Evolutionary conservation across 140 eudicot genomes (phyloP), one percentile per base, ranked within the genome.

Genomic region (Erigeron philadelphicus): DNA sequence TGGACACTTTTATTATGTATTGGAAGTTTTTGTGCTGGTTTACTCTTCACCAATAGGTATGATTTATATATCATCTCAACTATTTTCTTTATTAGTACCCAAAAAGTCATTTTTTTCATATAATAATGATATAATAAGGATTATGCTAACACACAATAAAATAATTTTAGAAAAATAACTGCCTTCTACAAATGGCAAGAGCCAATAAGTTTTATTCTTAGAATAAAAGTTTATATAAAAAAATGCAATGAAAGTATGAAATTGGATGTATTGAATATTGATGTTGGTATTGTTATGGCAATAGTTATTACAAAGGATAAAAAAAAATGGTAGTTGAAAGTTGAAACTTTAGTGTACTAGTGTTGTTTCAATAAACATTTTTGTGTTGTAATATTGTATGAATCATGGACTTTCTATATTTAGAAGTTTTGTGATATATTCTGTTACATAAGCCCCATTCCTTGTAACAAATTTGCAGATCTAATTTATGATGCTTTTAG

Each of bases 11-110:
- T 87, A 38, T 84, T 93, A 11, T 93, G 98, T 80, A 68, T 93
- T 52, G 80, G 84, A 19, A 76, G 98, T 71, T 93, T 93, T 67
- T 93, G 93, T 72, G 88, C 82, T 70, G 98, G 96, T 59, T 80
- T 93, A 84, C 75, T 93, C 89, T 87, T 93, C 87, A 84, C 98
- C 75, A 81, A 83, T 64, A 83, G 98, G 97, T 93, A 81, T n/a
- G 4, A 3, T n/a, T 15, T 16, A 2, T 11, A 48, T 11, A 46
- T 68, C 21, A 61, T 44, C 55, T 21, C 7, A 11, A 49, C 71
- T 70, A 18, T 53, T 70, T 70, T 53, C 0, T 18, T 67, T 13
- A 5, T 52, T n/a, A 5, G 35, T 4, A 52, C 7, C 7, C 57
- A 52, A 10, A 12, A 52, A 52, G 7, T 19, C 5, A 23, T 57